Conservation (phyloP, 2,329 filamentous ascomycete species). For the Aspergillus candidus region DNA sequence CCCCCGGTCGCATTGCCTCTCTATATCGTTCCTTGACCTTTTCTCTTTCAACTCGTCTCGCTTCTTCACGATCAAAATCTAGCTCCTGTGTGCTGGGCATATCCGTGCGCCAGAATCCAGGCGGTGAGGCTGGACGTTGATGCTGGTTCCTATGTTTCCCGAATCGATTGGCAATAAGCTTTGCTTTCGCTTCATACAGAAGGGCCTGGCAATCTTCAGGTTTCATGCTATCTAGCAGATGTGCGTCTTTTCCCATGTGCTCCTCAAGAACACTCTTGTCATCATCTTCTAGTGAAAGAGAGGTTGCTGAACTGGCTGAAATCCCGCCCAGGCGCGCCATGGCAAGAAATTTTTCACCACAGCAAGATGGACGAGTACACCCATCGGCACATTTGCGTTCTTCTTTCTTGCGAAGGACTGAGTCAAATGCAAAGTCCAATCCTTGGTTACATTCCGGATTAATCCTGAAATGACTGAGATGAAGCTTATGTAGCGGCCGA, state of each 20-base stretch:
- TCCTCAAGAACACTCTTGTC: slow-evolving; percentile 42
- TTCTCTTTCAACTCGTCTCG: slow-evolving; percentile 56
- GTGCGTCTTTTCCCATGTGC: slow-evolving; percentile 44
- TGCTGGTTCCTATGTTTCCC: slow-evolving; percentile 74
- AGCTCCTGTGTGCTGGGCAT: slow-evolving; percentile 85
- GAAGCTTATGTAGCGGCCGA: slow-evolving; percentile 53
- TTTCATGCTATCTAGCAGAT: slow-evolving; percentile 45
- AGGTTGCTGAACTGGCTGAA: slow-evolving; percentile 17
- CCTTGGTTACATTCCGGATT: slow-evolving; percentile 69
- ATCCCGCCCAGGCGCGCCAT: slow-evolving; percentile 48
- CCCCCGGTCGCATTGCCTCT: slow-evolving; percentile 72
- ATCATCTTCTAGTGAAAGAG: slow-evolving; percentile 17
- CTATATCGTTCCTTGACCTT: slow-evolving; percentile 67
- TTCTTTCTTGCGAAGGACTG: slow-evolving; percentile 65
- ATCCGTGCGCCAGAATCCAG: slow-evolving; percentile 84
- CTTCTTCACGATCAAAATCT: slow-evolving; percentile 58
- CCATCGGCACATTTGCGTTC: slow-evolving; percentile 66
- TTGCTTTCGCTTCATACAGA: slow-evolving; percentile 69
- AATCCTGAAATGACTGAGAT: slow-evolving; percentile 70
- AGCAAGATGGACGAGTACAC: slow-evolving; percentile 71
- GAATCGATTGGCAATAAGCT: slow-evolving; percentile 64
- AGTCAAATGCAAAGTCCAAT: slow-evolving; percentile 64
- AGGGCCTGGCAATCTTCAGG: slow-evolving; percentile 57
- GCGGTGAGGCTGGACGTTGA: slow-evolving; percentile 65
- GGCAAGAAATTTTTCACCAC: slow-evolving; percentile 63